phyloP scores from a whole-genome alignment of 371 early-diverging fungal species.

The Gilbertella persicaria region DNA sequence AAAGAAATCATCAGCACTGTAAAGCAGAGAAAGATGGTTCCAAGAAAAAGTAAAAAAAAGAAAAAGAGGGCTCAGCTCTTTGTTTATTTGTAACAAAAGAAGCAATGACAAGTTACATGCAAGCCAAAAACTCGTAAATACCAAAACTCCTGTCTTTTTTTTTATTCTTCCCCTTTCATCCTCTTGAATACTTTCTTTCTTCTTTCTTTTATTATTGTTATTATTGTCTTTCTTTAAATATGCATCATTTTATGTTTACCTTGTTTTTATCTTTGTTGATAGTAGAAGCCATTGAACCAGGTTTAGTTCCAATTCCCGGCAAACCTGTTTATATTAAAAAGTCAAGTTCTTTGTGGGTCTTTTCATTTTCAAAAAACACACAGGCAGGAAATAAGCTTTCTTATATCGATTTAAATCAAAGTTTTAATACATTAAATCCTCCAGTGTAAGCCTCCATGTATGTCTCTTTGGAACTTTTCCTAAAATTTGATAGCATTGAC shows the following conservation, averaged over 20 bases:
- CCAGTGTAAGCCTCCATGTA: conserved; percentile 19
- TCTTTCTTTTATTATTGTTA: neutral
- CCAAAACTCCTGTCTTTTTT: conserved; percentile 7
- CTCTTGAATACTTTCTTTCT: neutral
- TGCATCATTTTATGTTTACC: neutral
- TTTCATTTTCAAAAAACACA: conserved; percentile 22
- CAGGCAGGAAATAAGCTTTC: conserved; percentile 21
- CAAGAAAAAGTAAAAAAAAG: neutral
- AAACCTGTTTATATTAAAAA: conserved; percentile 25
- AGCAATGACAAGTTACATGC: neutral
- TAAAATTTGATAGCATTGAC: conserved; percentile 12
- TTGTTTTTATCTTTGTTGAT: neutral
- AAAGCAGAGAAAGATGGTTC: too few species aligned
- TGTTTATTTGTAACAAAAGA: neutral
- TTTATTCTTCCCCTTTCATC: conserved; percentile 1
- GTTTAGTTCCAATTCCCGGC: conserved; percentile 13
- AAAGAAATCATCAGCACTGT: too few species aligned
- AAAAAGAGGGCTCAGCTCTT: conserved; percentile 12
- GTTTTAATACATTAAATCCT: conserved; percentile 23
- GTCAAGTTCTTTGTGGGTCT: conserved; percentile 19
- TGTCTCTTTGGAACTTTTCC: neutral
- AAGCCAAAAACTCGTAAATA: neutral
- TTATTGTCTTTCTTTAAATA: neutral
- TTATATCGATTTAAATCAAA: conserved; percentile 18
- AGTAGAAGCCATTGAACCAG: neutral